Percentiles rank a stretch among this genome's conserved stretches.
Conservation (phyloP, 441 rosid species). For the Gossypium trilobum region DNA sequence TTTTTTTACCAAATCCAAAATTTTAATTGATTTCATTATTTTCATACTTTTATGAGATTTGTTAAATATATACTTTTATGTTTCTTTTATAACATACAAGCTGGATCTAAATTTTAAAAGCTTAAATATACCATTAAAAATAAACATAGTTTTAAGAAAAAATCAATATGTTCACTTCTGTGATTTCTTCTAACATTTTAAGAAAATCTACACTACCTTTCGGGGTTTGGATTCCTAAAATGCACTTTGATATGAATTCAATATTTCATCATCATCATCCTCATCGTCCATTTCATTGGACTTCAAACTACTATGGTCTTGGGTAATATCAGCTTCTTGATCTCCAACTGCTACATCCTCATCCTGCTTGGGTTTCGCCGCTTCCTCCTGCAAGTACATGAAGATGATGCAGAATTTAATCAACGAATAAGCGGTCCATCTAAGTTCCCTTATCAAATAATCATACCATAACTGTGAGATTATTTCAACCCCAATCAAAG, state of each 20-base stretch:
- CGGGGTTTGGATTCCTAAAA: slow-evolving; percentile 9
- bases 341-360: slow-evolving; percentile 20
- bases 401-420: not conserved
- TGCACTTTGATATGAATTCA: slow-evolving; percentile 32
- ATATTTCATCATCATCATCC: slow-evolving; percentile 20
- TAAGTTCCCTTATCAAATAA: not conserved
- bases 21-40: no score
- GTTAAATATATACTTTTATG: no score
- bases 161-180: not conserved
- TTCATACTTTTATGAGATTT: no score
- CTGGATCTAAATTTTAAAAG: no score
- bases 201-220: not conserved
- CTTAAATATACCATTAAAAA: no score
- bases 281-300: slow-evolving; percentile 23
- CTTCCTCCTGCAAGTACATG: slow-evolving; percentile 27
- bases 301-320: slow-evolving; percentile 16
- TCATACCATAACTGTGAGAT: not conserved
- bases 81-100: no score
- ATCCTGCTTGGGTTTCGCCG: slow-evolving; percentile 21
- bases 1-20: no score
- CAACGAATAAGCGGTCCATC: not conserved
- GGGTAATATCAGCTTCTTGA: slow-evolving; percentile 12
- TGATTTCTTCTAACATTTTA: not conserved
- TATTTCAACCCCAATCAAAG: not conserved
- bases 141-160: not conserved